Percentiles rank a stretch among this genome's conserved stretches.
These are phyloP conservation scores for Colletotrichum eremochloae DNA, from an alignment of 2,329 filamentous ascomycete species.

Conservation along the genomic window DNA sequence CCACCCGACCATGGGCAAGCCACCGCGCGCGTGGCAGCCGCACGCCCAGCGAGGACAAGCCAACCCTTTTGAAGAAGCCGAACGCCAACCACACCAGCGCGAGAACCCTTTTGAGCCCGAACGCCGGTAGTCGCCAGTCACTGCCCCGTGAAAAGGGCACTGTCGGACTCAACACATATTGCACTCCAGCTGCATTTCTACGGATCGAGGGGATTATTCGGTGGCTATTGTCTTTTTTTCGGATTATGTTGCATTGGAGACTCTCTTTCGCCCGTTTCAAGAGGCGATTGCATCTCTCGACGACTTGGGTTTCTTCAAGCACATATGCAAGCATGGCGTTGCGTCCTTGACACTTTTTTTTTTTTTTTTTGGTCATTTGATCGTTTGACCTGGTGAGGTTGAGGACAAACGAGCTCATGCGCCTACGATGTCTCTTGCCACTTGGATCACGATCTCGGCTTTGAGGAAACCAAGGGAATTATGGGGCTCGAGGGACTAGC, in stretches of 20 bases:
- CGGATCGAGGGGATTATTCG: not conserved
- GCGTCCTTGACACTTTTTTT: conserved; percentile 14
- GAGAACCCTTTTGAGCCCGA: conserved; percentile 37
- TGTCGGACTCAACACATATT: not conserved
- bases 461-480: not conserved
- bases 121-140: conserved; percentile 17
- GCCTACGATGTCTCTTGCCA: not conserved
- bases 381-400: not conserved
- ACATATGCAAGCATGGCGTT: conserved; percentile 40
- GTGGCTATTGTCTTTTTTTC: not conserved
- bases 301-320: conserved; percentile 24
- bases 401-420: conserved; percentile 8
- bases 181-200: not conserved
- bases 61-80: conserved; percentile 32
- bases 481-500: not conserved
- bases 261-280: not conserved
- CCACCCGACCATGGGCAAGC: conserved; percentile 39
- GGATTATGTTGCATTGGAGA: conserved; percentile 1
- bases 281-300: not conserved
- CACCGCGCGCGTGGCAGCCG: conserved; percentile 35
- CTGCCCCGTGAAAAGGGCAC: conserved; percentile 10
- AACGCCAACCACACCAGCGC: conserved; percentile 22
- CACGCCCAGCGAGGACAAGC: conserved; percentile 20
- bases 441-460: not conserved
- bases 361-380: not conserved